Percentiles rank a stretch among this genome's conserved stretches.
These are phyloP conservation scores for Obba rivulosa DNA, from an alignment of 768 basidiomycete genomes.

Conservation along the genomic window DNA sequence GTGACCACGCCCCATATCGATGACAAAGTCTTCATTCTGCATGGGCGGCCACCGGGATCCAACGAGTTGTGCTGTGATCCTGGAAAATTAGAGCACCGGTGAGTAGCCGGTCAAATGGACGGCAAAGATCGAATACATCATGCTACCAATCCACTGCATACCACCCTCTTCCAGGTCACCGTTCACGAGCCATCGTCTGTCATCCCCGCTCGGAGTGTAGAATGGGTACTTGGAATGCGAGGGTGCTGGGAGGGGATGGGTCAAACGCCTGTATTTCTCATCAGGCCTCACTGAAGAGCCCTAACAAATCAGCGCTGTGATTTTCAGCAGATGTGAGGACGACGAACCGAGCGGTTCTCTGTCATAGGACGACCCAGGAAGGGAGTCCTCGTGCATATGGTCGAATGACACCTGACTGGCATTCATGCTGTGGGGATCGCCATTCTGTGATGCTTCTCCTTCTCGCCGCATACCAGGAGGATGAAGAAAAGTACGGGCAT, in stretches of 20 bases:
- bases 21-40: slow-evolving; percentile 46
- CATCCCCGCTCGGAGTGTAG: slow-evolving; percentile 63
- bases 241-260: slow-evolving; percentile 50
- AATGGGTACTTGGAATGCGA: slow-evolving; percentile 65
- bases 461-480: slow-evolving; percentile 55
- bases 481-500: slow-evolving; percentile 63
- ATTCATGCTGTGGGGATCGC: background rate
- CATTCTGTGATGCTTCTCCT: slow-evolving; percentile 1
- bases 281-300: slow-evolving; percentile 8
- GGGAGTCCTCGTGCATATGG: background rate
- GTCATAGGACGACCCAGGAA: background rate
- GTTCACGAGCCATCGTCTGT: slow-evolving; percentile 55
- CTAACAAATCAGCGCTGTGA: background rate
- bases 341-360: too few species aligned
- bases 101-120: background rate
- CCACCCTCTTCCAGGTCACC: slow-evolving; percentile 52
- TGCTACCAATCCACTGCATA: slow-evolving; percentile 65
- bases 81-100: slow-evolving; percentile 18
- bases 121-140: slow-evolving; percentile 45
- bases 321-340: too few species aligned
- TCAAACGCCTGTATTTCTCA: slow-evolving; percentile 38
- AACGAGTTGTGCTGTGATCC: slow-evolving; percentile 59
- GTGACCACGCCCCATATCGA: slow-evolving; percentile 45
- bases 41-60: slow-evolving; percentile 35
- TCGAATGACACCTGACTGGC: background rate